These are phyloP conservation scores for Penicillium desertorum DNA, from an alignment of 495 filamentous ascomycete species.

Conservation along the genomic window DNA sequence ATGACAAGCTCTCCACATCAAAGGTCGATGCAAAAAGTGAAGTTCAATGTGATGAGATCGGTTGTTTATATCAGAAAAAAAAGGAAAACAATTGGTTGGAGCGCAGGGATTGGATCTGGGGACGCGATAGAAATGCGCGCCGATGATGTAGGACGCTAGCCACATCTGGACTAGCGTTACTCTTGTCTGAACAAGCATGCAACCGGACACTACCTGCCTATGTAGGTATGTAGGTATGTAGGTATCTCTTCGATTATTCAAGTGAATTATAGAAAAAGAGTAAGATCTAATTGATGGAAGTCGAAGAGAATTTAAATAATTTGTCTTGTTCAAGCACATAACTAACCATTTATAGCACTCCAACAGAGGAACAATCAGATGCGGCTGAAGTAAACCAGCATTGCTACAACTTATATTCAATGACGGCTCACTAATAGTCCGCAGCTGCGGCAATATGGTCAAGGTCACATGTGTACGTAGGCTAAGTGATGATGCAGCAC, in stretches of 20 bases:
- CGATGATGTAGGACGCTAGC: conserved; percentile 34
- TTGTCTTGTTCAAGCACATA: not conserved
- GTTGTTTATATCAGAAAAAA: not conserved
- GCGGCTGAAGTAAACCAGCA: not conserved
- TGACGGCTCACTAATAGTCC: not conserved
- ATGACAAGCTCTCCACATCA: conserved; percentile 11
- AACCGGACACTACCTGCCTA: not conserved
- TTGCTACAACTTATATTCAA: not conserved
- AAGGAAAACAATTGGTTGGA: conserved; percentile 1
- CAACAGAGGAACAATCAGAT: not conserved
- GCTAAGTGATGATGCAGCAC: not conserved
- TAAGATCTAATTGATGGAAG: not conserved
- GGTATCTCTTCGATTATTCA: not conserved
- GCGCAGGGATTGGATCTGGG: conserved; percentile 25
- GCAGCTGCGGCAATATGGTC: conserved; percentile 16
- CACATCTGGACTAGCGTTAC: conserved; percentile 17
- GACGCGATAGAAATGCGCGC: conserved; percentile 33
- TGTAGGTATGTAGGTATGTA: not conserved
- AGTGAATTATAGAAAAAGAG: not conserved
- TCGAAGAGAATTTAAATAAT: not conserved
- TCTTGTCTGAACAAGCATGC: not conserved
- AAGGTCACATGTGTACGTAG: conserved; percentile 5
- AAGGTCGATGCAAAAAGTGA: not conserved
- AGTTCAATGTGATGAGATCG: not conserved
- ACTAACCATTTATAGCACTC: not conserved